Evolutionary conservation across 2,329 filamentous ascomycete genomes (phyloP).

Genomic region (Phoma sp.): DNA sequence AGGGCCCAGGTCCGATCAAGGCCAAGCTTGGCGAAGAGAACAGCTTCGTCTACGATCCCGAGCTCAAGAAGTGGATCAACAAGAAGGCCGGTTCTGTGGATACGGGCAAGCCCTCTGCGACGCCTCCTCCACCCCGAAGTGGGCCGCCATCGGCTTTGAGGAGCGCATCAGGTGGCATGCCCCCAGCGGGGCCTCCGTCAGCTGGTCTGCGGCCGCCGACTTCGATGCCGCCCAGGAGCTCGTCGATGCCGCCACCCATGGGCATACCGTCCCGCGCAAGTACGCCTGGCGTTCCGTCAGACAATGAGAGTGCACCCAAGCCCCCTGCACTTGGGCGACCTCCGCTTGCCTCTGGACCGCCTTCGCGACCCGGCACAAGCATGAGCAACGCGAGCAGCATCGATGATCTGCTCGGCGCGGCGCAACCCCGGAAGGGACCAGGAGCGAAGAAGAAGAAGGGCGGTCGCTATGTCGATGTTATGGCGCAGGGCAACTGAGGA

Average conservation of each 20-base stretch:
- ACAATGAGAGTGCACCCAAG: constrained; percentile 34
- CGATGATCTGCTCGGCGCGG: constrained; percentile 85
- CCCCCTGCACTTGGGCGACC: constrained; percentile 36
- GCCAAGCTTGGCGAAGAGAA: constrained; percentile 95
- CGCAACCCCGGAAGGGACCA: constrained; percentile 69
- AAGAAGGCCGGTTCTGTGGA: constrained; percentile 78
- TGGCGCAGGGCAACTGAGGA: constrained; percentile 55
- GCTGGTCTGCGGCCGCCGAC: constrained; percentile 25
- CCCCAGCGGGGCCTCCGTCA: constrained; percentile 42
- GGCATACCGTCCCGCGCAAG: constrained; percentile 35
- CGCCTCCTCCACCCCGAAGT: constrained; percentile 80
- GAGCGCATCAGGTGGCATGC: constrained; percentile 58
- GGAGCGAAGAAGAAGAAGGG: constrained; percentile 74
- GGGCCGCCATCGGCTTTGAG: constrained; percentile 49
- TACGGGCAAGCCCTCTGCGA: constrained; percentile 61
- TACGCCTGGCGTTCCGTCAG: constrained; percentile 43
- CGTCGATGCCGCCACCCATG: constrained; percentile 48
- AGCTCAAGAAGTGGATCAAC: constrained; percentile 98
- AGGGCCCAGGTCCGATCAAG: constrained; percentile 72
- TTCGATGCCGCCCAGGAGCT: constrained; percentile 36
- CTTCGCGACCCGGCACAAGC: constrained; percentile 69
- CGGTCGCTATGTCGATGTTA: constrained; percentile 93
- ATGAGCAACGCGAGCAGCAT: constrained; percentile 94
- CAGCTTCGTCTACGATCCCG: constrained; percentile 91
- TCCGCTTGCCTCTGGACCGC: constrained; percentile 38